Conservation (phyloP, 179 eudicot species). For the Corrigiola litoralis region DNA sequence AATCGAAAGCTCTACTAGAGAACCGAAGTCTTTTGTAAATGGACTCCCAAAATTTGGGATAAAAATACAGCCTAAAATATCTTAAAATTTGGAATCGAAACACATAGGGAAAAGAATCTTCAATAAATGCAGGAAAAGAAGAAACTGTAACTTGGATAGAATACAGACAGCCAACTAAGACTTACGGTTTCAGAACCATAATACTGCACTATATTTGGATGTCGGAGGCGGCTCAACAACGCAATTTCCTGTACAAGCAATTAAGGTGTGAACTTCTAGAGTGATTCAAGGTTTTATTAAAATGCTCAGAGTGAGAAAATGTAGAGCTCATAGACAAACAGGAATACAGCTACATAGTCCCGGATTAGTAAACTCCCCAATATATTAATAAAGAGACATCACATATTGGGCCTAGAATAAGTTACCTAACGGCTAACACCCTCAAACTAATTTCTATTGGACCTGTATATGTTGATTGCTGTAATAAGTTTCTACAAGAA, state of each 20-base stretch:
- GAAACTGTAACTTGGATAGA: background rate
- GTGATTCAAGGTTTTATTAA: conserved; percentile 1
- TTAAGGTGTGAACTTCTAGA: conserved; percentile 14
- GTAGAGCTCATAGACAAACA: background rate
- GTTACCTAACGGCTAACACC: background rate
- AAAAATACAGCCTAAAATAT: background rate
- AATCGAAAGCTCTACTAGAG: background rate
- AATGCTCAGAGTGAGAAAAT: background rate
- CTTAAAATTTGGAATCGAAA: background rate
- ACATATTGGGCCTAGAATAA: background rate
- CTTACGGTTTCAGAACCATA: conserved; percentile 83
- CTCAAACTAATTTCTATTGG: background rate
- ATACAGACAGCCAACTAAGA: conserved; percentile 7
- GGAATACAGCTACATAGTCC: background rate
- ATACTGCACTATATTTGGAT: conserved; percentile 90
- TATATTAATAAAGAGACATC: background rate
- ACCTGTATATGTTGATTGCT: background rate
- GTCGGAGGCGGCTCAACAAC: conserved; percentile 67
- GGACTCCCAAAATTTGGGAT: background rate
- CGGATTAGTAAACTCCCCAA: background rate
- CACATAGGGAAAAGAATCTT: background rate
- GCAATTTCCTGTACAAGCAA: conserved; percentile 57
- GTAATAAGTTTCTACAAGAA: background rate
- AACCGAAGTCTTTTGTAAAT: background rate
- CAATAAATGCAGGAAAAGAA: background rate